Conservation (phyloP, 1,284 basidiomycete genomes). For the Puccinia brachypodii region DNA sequence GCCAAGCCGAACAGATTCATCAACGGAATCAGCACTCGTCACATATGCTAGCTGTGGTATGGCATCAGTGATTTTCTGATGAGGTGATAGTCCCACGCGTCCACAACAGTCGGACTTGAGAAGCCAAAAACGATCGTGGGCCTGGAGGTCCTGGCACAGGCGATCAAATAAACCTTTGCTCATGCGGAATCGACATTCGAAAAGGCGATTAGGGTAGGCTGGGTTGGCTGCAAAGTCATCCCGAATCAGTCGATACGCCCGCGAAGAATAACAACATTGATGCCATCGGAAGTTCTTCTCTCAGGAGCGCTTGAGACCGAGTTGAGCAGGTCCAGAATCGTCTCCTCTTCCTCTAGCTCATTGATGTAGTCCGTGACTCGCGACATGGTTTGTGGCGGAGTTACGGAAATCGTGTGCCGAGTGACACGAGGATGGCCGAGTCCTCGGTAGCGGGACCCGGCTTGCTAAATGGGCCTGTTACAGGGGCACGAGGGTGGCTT, state of each 20-base stretch:
- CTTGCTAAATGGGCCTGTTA: no score
- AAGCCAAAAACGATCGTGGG: neutral
- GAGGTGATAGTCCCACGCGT: conserved; percentile 19
- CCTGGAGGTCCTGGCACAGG: neutral
- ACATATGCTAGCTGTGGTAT: conserved; percentile 15
- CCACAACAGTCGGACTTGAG: neutral
- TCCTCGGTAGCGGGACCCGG: no score
- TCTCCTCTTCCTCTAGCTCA: no score
- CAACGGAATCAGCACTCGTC: neutral
- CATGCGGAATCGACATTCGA: conserved; percentile 24
- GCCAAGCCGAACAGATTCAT: neutral
- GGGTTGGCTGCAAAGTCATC: conserved; percentile 1
- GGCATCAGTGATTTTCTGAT: conserved; percentile 19
- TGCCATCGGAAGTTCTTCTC: no score
- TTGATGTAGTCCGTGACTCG: no score
- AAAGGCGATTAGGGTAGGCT: neutral
- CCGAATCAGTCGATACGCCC: neutral
- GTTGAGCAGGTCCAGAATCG: no score
- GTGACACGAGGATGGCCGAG: no score
- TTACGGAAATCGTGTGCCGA: no score
- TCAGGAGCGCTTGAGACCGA: no score
- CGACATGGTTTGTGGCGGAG: no score
- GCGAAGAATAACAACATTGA: no score
- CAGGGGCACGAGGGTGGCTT: no score
- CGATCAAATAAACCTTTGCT: neutral